Evolutionary conservation across 805 yeast species (phyloP), one percentile per base, ranked within the genome.

Genomic region (Kodamaea neixiangensis): DNA sequence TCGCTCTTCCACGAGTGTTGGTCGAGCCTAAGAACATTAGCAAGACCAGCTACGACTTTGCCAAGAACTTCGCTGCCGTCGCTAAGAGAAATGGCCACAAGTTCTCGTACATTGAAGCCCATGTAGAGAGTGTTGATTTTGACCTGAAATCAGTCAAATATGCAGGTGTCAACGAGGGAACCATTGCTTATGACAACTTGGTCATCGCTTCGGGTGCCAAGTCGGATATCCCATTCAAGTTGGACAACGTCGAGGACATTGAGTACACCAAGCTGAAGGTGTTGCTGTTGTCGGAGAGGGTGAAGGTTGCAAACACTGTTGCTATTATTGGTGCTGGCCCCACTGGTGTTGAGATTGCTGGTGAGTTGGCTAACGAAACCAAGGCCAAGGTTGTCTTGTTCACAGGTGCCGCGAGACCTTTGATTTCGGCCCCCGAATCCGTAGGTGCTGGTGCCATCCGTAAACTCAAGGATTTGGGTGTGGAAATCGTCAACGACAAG

Each of bases 241-340:
- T 65, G 48, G 58, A 59, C 46, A 58, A 57, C 7, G 50, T 55
- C 34, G 35, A 49, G 21, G 58, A 55, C 37, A 42, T 53, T 14
- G 49, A 21, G 2, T 39, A 46, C 22, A 48, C 63, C 7, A 52
- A 57, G 25, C 52, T 51, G 7, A 58, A 59, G 5, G 22, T 67
- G 21, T 40, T 58, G 47, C 46, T 55, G 22, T 54, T 66, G 17
- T 37, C 53, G 25, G 20, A 46, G 9, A 37, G 53, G 22, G 49
- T 68, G 18, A 54, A 56, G 40, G 10, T 47, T 3, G 67, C 75
- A 7, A 55, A 59, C 19, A 47, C 58, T 7, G 64, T 73, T 15
- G 76, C 75, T 1, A 54, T 73, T 4, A 42, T 73, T n/a, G 78
- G 77, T 2, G 60, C 58, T 42, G 69, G 72, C 7, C 58, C 75